Evolutionary conservation across 2,329 filamentous ascomycete species (phyloP), one percentile per base, ranked within the genome.

Genomic region (Paecilomyces niveus): DNA sequence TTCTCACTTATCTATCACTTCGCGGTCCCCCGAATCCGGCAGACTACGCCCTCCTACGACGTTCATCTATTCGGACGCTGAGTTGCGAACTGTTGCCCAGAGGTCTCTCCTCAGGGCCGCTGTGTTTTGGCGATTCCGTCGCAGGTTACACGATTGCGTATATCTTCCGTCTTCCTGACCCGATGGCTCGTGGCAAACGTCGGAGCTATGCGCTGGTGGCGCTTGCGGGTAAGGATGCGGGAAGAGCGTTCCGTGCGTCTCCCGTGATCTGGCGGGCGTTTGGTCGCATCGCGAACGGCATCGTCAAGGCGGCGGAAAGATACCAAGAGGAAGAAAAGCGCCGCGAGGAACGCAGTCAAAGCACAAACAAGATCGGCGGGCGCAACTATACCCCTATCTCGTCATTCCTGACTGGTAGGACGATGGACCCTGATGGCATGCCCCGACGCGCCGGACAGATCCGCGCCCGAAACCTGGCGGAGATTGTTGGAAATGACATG

Each of bases 141-240:
- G 76, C 80, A 5, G 83, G 83, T 56, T 83, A 84, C 70, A 84
- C 82, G 18, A 82, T 85, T 56, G 82, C 83, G 50, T 85, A 83
- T 66, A 78, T 83, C 49, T 85, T 85, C 68, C 81, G 82, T 52
- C 76, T 85, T 18, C 80, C 80, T 13, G 83, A 85, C 64, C 81
- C 81, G 15, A 79, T 82, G 68, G 82, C 83, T 9, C 80, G 83
- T 57, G 83, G 83, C 35, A 78, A 81, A 59, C 76, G 80, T 59
- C 78, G 83, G 57, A 81, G 78, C 39, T 85, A 85, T 69, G 82
- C 83, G 1, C 74, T 85, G 29, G 76, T 85, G 55, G 82, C 82
- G 11, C 75, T 85, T 56, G 81, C 80, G 4, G 82, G 82, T 2
- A 81, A 80, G 58, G 82, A 84, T 59, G 74, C 75, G 29, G 70